Evolutionary conservation across 352 stramenopile genomes (phyloP).

Genomic region (Peronospora belbahrii): DNA sequence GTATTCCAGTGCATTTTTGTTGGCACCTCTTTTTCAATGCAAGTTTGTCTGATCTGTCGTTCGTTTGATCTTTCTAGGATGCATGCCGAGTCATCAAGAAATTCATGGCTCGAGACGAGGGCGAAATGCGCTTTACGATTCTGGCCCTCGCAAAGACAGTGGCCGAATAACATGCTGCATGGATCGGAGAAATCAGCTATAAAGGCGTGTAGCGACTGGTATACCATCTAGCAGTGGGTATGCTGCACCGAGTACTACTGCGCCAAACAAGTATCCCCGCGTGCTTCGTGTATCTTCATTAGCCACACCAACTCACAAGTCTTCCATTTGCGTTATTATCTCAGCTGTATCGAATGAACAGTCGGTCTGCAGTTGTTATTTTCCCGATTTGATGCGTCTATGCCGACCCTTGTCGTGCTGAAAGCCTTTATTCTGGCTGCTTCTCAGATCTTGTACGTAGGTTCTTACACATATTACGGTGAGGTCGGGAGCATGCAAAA

Average conservation of each 20-base stretch:
- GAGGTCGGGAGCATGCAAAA: no score
- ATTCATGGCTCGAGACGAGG: constrained; percentile 92
- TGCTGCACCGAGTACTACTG: background rate
- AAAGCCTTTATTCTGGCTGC: no score
- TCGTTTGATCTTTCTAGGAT: constrained; percentile 40
- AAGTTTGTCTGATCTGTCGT: background rate
- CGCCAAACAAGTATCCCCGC: background rate
- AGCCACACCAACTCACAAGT: constrained; percentile 10
- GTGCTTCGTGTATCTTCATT: constrained; percentile 4
- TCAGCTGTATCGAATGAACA: constrained; percentile 2
- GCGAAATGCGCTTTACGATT: constrained; percentile 93
- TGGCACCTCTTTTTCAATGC: background rate
- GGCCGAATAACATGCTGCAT: constrained; percentile 15
- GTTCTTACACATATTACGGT: no score
- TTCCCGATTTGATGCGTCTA: background rate
- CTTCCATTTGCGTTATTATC: constrained; percentile 1
- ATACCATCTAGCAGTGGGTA: constrained; percentile 8
- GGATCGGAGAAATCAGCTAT: background rate
- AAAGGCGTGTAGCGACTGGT: constrained; percentile 4
- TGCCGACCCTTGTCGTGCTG: no score
- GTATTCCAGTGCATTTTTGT: background rate
- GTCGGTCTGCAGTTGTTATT: background rate
- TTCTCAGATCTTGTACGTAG: no score
- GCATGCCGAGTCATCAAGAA: constrained; percentile 85
- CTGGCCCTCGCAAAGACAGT: constrained; percentile 82